Conservation (phyloP, 495 filamentous ascomycete species). For the Pyrenopolyporus hunteri region DNA sequence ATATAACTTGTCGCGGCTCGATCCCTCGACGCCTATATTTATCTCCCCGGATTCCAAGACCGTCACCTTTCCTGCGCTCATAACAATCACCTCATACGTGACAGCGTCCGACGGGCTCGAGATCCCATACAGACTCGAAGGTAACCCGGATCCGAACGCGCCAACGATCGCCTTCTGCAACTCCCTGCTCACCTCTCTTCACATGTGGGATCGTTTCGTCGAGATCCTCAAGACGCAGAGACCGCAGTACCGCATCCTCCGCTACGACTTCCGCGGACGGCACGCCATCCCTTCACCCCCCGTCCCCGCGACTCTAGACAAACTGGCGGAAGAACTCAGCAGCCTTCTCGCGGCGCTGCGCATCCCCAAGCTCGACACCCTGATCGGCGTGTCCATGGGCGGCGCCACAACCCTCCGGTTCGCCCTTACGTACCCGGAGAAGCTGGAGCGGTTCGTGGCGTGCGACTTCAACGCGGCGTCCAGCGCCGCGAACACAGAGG, state of each 20-base stretch:
- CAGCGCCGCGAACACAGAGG: conserved; percentile 70
- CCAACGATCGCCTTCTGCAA: conserved; percentile 76
- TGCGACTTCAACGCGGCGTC: conserved; percentile 78
- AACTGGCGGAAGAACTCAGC: conserved; percentile 69
- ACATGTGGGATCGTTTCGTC: conserved; percentile 80
- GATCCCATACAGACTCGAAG: conserved; percentile 77
- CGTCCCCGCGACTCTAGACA: conserved; percentile 59
- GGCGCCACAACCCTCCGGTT: conserved; percentile 76
- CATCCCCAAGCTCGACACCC: conserved; percentile 61
- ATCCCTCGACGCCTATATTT: conserved; percentile 50
- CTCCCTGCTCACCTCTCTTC: conserved; percentile 71
- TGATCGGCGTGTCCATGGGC: conserved; percentile 79
- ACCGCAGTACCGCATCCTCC: conserved; percentile 70
- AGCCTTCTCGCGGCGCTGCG: conserved; percentile 63
- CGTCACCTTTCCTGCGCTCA: conserved; percentile 46
- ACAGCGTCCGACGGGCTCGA: conserved; percentile 69
- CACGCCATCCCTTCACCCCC: conserved; percentile 54
- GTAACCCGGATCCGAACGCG: conserved; percentile 65
- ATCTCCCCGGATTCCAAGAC: conserved; percentile 61
- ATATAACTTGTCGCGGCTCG: conserved; percentile 47
- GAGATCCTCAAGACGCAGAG: conserved; percentile 61
- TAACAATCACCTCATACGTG: conserved; percentile 68
- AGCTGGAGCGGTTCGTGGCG: conserved; percentile 66
- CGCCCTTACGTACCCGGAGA: conserved; percentile 66
- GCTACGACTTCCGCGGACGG: conserved; percentile 73